Evolutionary conservation across 1,284 basidiomycete genomes (phyloP), one percentile per base, ranked within the genome.

Genomic region (Trichosporon sp.): DNA sequence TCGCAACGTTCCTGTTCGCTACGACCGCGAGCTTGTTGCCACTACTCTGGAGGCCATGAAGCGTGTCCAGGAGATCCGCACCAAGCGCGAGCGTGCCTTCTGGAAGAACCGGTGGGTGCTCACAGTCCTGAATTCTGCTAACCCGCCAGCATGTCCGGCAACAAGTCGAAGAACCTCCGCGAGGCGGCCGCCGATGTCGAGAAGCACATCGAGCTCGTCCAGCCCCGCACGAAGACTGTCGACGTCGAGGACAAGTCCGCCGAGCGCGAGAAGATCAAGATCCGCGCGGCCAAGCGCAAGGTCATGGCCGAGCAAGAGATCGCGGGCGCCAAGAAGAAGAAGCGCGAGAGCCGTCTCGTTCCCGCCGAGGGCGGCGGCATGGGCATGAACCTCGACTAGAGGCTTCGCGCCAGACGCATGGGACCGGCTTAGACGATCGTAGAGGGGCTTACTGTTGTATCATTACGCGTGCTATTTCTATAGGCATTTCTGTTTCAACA

Each of bases 41-140:
- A 93, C 92, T 1, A 99, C 97, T n/a, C 88, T 99, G 81, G 90
- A 92, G 84, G 97, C 95, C 27, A 99, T 99, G 91, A 94, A 95
- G 85, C 89, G 97, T 73, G 88, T 99, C 65, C 89, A 90, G 72
- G 94, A 98, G 85, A 95, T 99, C 86, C 93, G 92, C 83, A 87
- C 88, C 71, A 89, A 91, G 80, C 88, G 97, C 83, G 97, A 99
- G 82, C 88, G 90, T 73, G 93, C 93, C n/a, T 99, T 99, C 88
- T 99, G 91, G 90, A 97, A 93, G 84, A 92, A 91, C 86, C 88
- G 93, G 92, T 90, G 69, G 70, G 86, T 84, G 18, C 2, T 34
- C 13, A 21, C n/a, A 29, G 3, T 11, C 2, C 27, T 6, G 6
- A 15, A 56, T 12, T 13, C 6, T 2, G 56, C 56, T 60, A 29